Evolutionary conservation across 2,329 filamentous ascomycete species (phyloP).

Genomic region (Phyllosticta paracitricarpa): DNA sequence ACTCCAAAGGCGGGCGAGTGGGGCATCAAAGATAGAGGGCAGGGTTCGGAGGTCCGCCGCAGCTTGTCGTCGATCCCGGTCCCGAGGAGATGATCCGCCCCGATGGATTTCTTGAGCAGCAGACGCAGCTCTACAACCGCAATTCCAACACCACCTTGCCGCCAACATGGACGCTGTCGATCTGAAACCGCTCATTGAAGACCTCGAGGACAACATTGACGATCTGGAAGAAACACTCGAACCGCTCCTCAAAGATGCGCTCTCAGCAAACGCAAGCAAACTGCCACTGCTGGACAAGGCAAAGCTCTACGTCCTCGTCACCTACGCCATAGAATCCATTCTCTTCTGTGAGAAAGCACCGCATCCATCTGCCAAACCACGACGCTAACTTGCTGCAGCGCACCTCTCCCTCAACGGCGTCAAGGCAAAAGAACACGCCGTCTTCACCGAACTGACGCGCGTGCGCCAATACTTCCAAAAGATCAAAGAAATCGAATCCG

Average conservation of each 20-base stretch:
- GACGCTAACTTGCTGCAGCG: slow-evolving; percentile 36
- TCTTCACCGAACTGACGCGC: slow-evolving; percentile 76
- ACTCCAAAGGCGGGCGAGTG: background rate
- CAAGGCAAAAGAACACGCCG: slow-evolving; percentile 70
- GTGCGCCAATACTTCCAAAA: slow-evolving; percentile 90
- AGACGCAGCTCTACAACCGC: background rate
- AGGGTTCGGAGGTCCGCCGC: background rate
- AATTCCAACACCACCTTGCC: background rate
- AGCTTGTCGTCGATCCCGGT: background rate
- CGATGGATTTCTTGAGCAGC: background rate
- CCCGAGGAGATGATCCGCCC: background rate
- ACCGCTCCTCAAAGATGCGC: slow-evolving; percentile 55
- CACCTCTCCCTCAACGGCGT: slow-evolving; percentile 69
- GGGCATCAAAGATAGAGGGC: background rate
- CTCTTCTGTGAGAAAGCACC: slow-evolving; percentile 52
- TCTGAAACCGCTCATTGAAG: slow-evolving; percentile 58
- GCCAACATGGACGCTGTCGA: slow-evolving; percentile 44
- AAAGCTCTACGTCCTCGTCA: slow-evolving; percentile 79
- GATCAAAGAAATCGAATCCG: slow-evolving; percentile 66
- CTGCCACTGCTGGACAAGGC: slow-evolving; percentile 90
- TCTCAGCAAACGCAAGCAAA: slow-evolving; percentile 62
- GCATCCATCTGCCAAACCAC: slow-evolving; percentile 25
- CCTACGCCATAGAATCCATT: slow-evolving; percentile 83
- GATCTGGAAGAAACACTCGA: slow-evolving; percentile 62
- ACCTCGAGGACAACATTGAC: slow-evolving; percentile 70